A percentile compares a stretch with the other conserved stretches of the same genome.
phyloP scores from a whole-genome alignment of 2,329 filamentous ascomycete genomes.

The Neoarthrinium moseri region DNA sequence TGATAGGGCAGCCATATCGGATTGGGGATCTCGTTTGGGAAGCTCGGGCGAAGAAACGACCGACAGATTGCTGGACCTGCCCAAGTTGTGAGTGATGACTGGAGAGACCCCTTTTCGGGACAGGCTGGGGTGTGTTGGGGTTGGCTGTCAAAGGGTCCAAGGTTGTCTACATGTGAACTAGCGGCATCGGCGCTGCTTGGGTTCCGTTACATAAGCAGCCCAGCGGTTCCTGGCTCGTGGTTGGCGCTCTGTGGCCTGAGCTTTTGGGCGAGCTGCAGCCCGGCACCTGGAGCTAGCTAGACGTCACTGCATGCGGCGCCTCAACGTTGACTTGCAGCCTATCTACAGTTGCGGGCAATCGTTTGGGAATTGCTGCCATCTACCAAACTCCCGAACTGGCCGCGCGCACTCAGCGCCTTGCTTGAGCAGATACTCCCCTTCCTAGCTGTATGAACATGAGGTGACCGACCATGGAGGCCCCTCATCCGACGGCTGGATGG shows the following conservation, averaged over 20 bases:
- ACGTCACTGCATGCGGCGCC: too few relatives aligned
- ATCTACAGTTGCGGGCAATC: too few relatives aligned
- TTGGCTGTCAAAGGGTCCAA: neutral
- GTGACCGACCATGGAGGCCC: constrained; percentile 50
- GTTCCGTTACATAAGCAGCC: constrained; percentile 3
- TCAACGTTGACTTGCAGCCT: too few relatives aligned
- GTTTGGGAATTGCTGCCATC: too few relatives aligned
- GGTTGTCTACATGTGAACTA: constrained; percentile 5
- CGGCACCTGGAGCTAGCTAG: too few relatives aligned
- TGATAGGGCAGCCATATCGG: neutral
- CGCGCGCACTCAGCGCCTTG: too few relatives aligned
- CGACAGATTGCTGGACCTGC: constrained; percentile 1
- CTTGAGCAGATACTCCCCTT: neutral
- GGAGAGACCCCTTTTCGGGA: neutral
- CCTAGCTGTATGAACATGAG: constrained; percentile 24
- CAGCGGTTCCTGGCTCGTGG: neutral
- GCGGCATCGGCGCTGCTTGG: neutral
- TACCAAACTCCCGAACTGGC: too few relatives aligned
- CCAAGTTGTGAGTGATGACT: neutral
- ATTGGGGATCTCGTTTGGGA: neutral
- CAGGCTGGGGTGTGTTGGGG: neutral
- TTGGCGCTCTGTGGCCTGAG: too few relatives aligned
- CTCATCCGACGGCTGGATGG: constrained; percentile 82
- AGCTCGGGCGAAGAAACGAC: constrained; percentile 1
- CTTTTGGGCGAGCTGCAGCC: too few relatives aligned